Percentiles rank a stretch among this genome's conserved stretches.
phyloP scores from a whole-genome alignment of 768 basidiomycete genomes.

The Boletus reticulatus region DNA sequence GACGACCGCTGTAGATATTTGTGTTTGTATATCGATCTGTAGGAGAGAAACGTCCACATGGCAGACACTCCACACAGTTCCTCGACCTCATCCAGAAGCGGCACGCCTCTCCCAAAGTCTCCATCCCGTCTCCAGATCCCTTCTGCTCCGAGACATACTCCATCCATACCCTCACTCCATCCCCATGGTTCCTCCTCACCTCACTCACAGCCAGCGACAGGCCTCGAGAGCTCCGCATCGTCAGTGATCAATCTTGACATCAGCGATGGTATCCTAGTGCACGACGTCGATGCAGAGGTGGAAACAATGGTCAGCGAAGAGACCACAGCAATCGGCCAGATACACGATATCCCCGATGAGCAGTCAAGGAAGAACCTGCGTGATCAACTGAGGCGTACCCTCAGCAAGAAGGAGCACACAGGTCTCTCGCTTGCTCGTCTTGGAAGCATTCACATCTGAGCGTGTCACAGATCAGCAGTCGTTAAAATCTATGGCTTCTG shows the following conservation, averaged over 20 bases:
- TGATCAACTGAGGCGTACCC: conserved; percentile 68
- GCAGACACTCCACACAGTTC: conserved; percentile 25
- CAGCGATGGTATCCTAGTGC: conserved; percentile 66
- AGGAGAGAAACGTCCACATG: conserved; percentile 11
- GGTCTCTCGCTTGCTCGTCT: conserved; percentile 34
- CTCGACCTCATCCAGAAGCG: conserved; percentile 35
- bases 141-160: conserved; percentile 48
- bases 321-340: conserved; percentile 43
- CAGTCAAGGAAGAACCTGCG: conserved; percentile 63
- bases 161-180: conserved; percentile 56
- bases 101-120: conserved; percentile 37
- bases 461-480: conserved; percentile 10
- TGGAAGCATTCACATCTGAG: conserved; percentile 9
- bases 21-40: conserved; percentile 7
- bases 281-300: conserved; percentile 64
- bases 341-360: conserved; percentile 47
- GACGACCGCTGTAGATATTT: conserved; percentile 30
- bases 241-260: conserved; percentile 68
- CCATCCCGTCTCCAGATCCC: conserved; percentile 56
- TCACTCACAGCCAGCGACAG: conserved; percentile 30
- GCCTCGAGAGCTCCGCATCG: conserved; percentile 64
- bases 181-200: conserved; percentile 41
- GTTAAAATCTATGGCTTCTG: conserved; percentile 12
- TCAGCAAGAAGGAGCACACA: conserved; percentile 49
- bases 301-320: conserved; percentile 56